phyloP scores from a whole-genome alignment of 345 rosid genomes.

The Moricandia arvensis region DNA sequence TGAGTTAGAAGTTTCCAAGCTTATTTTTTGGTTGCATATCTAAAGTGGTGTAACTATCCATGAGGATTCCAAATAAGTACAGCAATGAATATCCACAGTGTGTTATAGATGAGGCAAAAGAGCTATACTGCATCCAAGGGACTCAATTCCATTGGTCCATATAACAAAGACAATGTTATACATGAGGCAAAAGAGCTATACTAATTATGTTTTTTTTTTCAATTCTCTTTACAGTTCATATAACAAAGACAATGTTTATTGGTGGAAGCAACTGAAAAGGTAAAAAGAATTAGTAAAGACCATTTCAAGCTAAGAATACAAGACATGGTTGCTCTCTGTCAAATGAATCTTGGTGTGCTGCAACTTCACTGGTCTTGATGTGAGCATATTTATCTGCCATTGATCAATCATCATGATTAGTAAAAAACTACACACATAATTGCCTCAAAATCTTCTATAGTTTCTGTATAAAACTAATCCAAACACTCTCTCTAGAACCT shows the following conservation, averaged over 20 bases:
- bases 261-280: not conserved
- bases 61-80: not conserved
- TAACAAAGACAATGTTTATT: not conserved
- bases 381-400: not conserved
- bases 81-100: not conserved
- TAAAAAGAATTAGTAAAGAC: too few relatives aligned
- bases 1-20: not conserved
- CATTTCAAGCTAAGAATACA: conserved; percentile 13
- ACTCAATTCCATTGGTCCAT: not conserved
- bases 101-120: not conserved
- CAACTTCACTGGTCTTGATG: not conserved
- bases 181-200: too few relatives aligned
- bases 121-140: not conserved
- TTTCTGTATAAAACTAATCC: not conserved
- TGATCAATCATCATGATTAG: conserved; percentile 11
- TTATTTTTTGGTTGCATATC: not conserved
- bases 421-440: not conserved
- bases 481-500: not conserved
- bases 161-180: not conserved
- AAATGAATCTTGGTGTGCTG: conserved; percentile 1
- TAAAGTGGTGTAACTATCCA: not conserved
- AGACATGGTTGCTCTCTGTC: conserved; percentile 22
- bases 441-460: not conserved
- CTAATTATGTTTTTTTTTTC: too few relatives aligned
- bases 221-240: not conserved